Conservation (phyloP, 768 basidiomycete genomes). For the Suillus placidus region DNA sequence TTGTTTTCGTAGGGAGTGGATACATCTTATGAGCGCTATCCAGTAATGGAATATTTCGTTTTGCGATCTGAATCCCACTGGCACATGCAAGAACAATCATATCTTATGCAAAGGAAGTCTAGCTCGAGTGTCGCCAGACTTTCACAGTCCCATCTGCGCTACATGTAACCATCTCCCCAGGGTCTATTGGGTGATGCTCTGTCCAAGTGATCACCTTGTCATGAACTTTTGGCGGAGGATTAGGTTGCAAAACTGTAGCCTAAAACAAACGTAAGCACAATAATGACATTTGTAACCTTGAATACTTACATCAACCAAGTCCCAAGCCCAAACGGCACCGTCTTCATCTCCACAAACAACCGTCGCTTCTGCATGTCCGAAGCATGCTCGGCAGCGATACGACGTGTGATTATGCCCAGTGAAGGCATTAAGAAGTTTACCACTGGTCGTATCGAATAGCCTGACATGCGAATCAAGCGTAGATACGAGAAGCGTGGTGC, state of each 20-base stretch:
- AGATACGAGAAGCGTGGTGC: constrained; percentile 77
- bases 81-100: not conserved
- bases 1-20: not conserved
- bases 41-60: not conserved
- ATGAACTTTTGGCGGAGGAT: constrained; percentile 79
- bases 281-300: not conserved
- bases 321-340: constrained; percentile 91
- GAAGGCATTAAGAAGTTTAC: constrained; percentile 86
- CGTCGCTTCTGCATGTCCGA: constrained; percentile 79
- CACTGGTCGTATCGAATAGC: constrained; percentile 81
- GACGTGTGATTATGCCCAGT: constrained; percentile 71
- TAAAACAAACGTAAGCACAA: constrained; percentile 31
- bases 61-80: not conserved
- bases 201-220: constrained; percentile 89
- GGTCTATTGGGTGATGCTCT: constrained; percentile 83
- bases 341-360: constrained; percentile 91
- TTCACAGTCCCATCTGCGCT: constrained; percentile 92
- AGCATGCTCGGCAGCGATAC: constrained; percentile 81
- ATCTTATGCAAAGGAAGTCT: not conserved
- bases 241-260: constrained; percentile 72
- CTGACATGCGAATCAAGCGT: constrained; percentile 85
- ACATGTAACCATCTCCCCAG: constrained; percentile 83
- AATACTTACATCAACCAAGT: constrained; percentile 77
- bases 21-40: not conserved
- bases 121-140: constrained; percentile 69